phyloP scores from a whole-genome alignment of 352 stramenopile genomes.

The Phytophthora brassicae region DNA sequence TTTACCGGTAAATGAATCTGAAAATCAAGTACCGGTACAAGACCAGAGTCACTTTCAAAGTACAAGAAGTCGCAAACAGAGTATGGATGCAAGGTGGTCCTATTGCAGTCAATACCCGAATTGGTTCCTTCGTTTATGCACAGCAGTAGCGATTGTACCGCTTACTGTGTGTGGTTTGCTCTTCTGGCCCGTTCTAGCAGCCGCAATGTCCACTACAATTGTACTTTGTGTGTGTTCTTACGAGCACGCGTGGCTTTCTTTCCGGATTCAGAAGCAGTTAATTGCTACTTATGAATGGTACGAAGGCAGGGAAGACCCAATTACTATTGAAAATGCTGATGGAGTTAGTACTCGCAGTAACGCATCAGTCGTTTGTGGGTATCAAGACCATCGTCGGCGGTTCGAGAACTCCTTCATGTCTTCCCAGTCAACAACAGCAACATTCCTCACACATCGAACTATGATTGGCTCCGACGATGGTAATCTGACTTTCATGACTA shows the following conservation, averaged over 20 bases:
- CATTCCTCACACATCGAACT: slow-evolving; percentile 17
- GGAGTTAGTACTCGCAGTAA: slow-evolving; percentile 19
- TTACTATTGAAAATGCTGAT: slow-evolving; percentile 5
- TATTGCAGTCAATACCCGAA: slow-evolving; percentile 48
- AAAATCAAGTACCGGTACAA: slow-evolving; percentile 17
- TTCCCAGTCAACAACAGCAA: slow-evolving; percentile 35
- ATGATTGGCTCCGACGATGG: slow-evolving; percentile 22
- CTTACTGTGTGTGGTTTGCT: slow-evolving; percentile 36
- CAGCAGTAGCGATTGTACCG: slow-evolving; percentile 28
- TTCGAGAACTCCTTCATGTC: slow-evolving; percentile 42
- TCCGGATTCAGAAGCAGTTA: slow-evolving; percentile 49
- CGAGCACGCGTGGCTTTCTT: slow-evolving; percentile 59
- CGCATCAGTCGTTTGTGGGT: slow-evolving; percentile 14
- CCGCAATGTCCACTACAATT: slow-evolving; percentile 27
- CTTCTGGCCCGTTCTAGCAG: slow-evolving; percentile 35
- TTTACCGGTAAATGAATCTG: too few species aligned
- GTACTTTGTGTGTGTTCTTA: slow-evolving; percentile 47
- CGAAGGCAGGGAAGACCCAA: slow-evolving; percentile 31
- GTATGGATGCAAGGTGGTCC: slow-evolving; percentile 41
- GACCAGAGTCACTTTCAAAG: too few species aligned
- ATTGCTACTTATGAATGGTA: slow-evolving; percentile 48
- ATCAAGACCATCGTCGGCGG: slow-evolving; percentile 24
- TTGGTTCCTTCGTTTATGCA: slow-evolving; percentile 36
- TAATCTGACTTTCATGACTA: slow-evolving; percentile 23
- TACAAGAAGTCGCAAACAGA: slow-evolving; percentile 39